Evolutionary conservation across 768 basidiomycete genomes (phyloP), one percentile per base, ranked within the genome.

Genomic region (Hortiboletus flavorubellus): DNA sequence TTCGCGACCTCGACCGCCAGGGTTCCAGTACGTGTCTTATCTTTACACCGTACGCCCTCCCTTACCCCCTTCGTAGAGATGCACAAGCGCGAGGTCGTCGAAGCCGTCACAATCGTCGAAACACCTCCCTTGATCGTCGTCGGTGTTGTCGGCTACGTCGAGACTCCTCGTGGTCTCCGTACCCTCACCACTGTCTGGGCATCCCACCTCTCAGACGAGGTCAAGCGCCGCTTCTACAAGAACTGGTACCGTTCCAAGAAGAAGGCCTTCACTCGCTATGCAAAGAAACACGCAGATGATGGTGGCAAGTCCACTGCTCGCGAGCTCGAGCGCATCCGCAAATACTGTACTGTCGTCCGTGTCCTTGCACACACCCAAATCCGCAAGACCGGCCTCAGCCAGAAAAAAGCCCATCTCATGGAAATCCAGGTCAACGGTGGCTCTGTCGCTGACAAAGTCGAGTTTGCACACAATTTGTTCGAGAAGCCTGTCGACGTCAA

Each of bases 161-260:
- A 99, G 80, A 98, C 97, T 56, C 97, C 97, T 70, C 95, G 97
- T 67, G 97, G 97, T 68, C 88, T 99, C 62, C 94, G 97, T 71
- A 93, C 94, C 40, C 89, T 99, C 70, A 98, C 97, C 70, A 99
- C 97, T 58, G 95, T 97, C 73, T 93, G 91, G 97, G 95, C 97
- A 45, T 90, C 91, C 64, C 97, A 99, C 75, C 84, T 99, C 41
- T 95, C 93, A 38, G 97, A 98, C 74, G 95, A 98, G 73, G 73
- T 98, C 73, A 99, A 96, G 79, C 92, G 97, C 70, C 86, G 97
- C 66, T 98, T 99, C 88, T 98, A 98, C 89, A 95, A 94, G 84
- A 97, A 96, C 85, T 98, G 96, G 95, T 98, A 98, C 83, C 88
- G 92, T 65, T 96, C 93, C 47, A 99, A 99, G 91, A 98, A 98